These are phyloP conservation scores for Lentinula guzmanii DNA, from an alignment of 768 basidiomycete species.

Conservation along the genomic window DNA sequence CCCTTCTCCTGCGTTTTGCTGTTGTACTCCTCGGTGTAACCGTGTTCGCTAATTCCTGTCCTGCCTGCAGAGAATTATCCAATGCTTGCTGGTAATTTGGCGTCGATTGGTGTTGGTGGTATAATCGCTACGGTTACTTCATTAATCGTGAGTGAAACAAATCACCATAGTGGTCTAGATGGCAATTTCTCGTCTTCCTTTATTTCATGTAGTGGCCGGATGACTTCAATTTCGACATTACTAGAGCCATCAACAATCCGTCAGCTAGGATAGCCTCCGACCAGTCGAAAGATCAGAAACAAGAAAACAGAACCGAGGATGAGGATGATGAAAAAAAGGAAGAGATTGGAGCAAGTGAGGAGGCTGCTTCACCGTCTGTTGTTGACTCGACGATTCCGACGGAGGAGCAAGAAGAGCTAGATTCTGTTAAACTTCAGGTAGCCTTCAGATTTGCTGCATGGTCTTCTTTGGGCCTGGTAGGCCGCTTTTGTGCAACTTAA, in stretches of 20 bases:
- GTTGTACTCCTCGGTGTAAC: background rate
- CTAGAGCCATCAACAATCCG: constrained; percentile 65
- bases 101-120: constrained; percentile 74
- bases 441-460: constrained; percentile 80
- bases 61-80: constrained; percentile 44
- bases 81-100: constrained; percentile 91
- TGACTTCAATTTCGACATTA: constrained; percentile 74
- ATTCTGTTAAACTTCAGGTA: constrained; percentile 57
- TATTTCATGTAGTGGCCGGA: constrained; percentile 57
- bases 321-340: constrained; percentile 37
- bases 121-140: constrained; percentile 67
- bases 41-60: constrained; percentile 4
- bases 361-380: constrained; percentile 18
- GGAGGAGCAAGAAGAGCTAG: constrained; percentile 51
- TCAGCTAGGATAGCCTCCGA: constrained; percentile 8
- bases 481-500: constrained; percentile 1
- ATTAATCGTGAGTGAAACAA: constrained; percentile 41
- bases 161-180: background rate
- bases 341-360: constrained; percentile 15
- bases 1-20: background rate
- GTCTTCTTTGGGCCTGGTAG: constrained; percentile 62
- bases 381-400: constrained; percentile 30
- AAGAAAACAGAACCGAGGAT: constrained; percentile 19
- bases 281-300: constrained; percentile 6
- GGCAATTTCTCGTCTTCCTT: background rate